Conservation (phyloP, 805 yeast species). For the Monosporozyma servazzii region DNA sequence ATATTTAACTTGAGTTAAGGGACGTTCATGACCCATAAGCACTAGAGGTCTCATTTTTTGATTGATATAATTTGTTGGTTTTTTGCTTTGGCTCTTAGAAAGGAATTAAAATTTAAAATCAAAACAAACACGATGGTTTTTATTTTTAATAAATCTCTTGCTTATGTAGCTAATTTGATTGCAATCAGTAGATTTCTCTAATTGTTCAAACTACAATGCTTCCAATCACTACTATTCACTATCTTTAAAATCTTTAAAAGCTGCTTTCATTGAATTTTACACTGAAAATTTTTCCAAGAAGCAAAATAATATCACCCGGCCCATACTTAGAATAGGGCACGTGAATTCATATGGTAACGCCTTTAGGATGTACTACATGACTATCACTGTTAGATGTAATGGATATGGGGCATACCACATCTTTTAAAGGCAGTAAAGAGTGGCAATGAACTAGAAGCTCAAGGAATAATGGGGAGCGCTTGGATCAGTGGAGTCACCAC, state of each 20-base stretch:
- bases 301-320: not conserved
- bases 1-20: slow-evolving; percentile 90
- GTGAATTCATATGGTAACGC: not conserved
- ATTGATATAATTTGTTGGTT: not conserved
- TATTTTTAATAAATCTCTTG: not conserved
- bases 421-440: not conserved
- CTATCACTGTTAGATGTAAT: not conserved
- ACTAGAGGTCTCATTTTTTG: slow-evolving; percentile 51
- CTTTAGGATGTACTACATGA: not conserved
- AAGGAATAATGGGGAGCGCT: not conserved
- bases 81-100: not conserved
- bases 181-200: not conserved
- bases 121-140: not conserved
- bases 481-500: not conserved
- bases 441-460: not conserved
- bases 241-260: not conserved
- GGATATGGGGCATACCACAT: not conserved
- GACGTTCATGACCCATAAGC: slow-evolving; percentile 94
- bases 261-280: not conserved
- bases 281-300: not conserved
- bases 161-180: not conserved
- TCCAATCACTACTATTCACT: not conserved
- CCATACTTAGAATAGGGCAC: not conserved
- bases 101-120: not conserved
- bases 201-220: not conserved